These are phyloP conservation scores for Diaporthe humulicola DNA, from an alignment of 2,329 filamentous ascomycete species.

Conservation along the genomic window DNA sequence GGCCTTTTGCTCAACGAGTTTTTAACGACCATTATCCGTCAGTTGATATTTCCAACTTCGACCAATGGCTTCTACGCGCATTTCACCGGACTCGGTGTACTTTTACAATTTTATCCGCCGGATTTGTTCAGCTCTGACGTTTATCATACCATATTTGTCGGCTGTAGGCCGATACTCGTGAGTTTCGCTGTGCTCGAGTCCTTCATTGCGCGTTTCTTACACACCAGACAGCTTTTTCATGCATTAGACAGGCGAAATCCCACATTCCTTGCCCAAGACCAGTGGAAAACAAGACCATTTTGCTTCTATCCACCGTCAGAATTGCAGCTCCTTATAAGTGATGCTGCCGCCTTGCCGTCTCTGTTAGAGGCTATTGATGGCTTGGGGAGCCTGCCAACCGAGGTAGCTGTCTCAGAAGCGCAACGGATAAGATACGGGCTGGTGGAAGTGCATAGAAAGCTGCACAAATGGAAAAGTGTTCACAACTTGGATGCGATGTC, in stretches of 20 bases:
- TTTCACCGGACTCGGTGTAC: background rate
- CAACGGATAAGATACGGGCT: background rate
- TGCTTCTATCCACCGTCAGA: background rate
- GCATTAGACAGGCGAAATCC: background rate
- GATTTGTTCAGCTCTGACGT: slow-evolving; percentile 5
- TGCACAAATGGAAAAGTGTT: background rate
- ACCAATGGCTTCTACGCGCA: background rate
- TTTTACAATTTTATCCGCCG: background rate
- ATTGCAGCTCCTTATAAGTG: background rate
- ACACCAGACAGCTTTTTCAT: background rate
- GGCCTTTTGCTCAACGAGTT: background rate
- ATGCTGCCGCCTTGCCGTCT: background rate
- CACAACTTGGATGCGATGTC: background rate
- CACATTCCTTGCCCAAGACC: background rate
- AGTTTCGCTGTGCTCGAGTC: background rate
- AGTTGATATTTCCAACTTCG: slow-evolving; percentile 1
- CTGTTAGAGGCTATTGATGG: background rate
- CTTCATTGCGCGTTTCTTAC: background rate
- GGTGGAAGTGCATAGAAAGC: background rate
- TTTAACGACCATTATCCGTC: background rate
- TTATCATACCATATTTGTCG: slow-evolving; percentile 10
- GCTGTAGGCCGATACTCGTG: background rate
- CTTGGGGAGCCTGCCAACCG: background rate
- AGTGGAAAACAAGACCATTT: background rate
- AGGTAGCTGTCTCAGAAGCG: background rate